Evolutionary conservation across 2,329 filamentous ascomycete genomes (phyloP).

Genomic region (Talaromyces sp.): DNA sequence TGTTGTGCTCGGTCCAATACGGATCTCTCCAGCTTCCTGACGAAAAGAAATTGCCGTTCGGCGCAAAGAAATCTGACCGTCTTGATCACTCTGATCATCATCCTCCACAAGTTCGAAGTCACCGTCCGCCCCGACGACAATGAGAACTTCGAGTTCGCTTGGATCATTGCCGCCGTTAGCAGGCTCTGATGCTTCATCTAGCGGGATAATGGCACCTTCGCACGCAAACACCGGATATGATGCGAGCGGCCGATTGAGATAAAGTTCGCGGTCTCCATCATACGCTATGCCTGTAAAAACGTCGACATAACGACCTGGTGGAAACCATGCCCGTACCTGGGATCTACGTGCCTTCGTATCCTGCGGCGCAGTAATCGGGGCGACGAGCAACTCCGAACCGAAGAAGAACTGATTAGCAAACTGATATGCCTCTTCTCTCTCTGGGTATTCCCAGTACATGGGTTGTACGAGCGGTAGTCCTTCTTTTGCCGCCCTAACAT

Average conservation of each 20-base stretch:
- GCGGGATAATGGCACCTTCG: slow-evolving; percentile 58
- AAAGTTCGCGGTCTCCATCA: slow-evolving; percentile 53
- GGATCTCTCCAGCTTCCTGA: not conserved
- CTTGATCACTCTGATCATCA: not conserved
- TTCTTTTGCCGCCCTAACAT: slow-evolving; percentile 44
- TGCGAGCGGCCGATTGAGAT: slow-evolving; percentile 50
- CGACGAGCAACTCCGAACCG: slow-evolving; percentile 55
- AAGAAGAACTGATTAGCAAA: slow-evolving; percentile 60
- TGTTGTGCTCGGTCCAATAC: slow-evolving; percentile 2
- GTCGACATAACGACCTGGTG: slow-evolving; percentile 52
- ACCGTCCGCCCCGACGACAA: slow-evolving; percentile 46
- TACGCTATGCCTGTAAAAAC: slow-evolving; percentile 58
- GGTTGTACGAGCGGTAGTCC: slow-evolving; percentile 57
- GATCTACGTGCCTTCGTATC: slow-evolving; percentile 48
- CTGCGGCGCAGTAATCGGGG: slow-evolving; percentile 54
- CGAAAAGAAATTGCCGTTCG: slow-evolving; percentile 10
- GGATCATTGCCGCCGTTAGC: slow-evolving; percentile 23
- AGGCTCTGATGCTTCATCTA: slow-evolving; percentile 44
- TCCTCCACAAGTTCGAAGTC: slow-evolving; percentile 16
- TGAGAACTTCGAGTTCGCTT: slow-evolving; percentile 20
- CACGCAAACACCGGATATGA: slow-evolving; percentile 53
- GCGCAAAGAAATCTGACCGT: not conserved
- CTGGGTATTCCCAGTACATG: slow-evolving; percentile 60
- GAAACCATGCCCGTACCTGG: slow-evolving; percentile 55
- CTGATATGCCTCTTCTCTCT: slow-evolving; percentile 52